Evolutionary conservation across 768 basidiomycete species (phyloP).

Genomic region (Panellus pusillus): DNA sequence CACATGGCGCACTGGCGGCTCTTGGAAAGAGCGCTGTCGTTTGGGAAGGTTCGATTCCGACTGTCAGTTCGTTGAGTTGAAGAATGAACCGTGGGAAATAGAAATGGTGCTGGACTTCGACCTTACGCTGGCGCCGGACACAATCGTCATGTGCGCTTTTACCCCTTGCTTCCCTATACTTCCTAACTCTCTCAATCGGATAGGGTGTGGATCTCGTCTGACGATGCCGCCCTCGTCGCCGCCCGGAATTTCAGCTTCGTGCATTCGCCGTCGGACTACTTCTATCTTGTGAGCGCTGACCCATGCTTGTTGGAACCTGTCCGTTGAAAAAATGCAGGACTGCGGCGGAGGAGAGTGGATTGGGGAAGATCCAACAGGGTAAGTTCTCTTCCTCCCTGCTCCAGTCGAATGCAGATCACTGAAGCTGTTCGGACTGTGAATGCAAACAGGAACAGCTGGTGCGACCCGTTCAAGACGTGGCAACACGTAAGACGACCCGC

Average conservation of each 20-base stretch:
- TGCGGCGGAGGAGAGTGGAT: constrained; percentile 76
- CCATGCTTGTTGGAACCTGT: background rate
- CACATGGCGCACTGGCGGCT: constrained; percentile 54
- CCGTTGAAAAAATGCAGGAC: constrained; percentile 37
- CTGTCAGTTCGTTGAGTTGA: constrained; percentile 5
- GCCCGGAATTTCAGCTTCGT: constrained; percentile 61
- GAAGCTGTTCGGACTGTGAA: background rate
- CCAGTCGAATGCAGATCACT: too few species aligned
- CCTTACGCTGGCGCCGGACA: constrained; percentile 47
- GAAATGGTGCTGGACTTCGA: constrained; percentile 66
- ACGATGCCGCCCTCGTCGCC: constrained; percentile 57
- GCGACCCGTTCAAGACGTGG: constrained; percentile 82
- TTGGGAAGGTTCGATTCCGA: constrained; percentile 60
- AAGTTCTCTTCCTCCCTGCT: constrained; percentile 12
- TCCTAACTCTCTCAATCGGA: constrained; percentile 1
- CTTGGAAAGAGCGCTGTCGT: constrained; percentile 77
- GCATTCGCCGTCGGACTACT: constrained; percentile 72
- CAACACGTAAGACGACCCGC: constrained; percentile 47
- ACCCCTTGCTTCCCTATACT: background rate
- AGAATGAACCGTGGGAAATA: constrained; percentile 37
- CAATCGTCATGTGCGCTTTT: constrained; percentile 53
- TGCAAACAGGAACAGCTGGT: constrained; percentile 59
- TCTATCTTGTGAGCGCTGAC: constrained; percentile 58
- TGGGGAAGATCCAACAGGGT: constrained; percentile 48
- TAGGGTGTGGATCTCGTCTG: constrained; percentile 74